A percentile compares a stretch with the other conserved stretches of the same genome.
Evolutionary conservation across 768 basidiomycete genomes (phyloP).

Genomic region (Rhodotorula toruloides): DNA sequence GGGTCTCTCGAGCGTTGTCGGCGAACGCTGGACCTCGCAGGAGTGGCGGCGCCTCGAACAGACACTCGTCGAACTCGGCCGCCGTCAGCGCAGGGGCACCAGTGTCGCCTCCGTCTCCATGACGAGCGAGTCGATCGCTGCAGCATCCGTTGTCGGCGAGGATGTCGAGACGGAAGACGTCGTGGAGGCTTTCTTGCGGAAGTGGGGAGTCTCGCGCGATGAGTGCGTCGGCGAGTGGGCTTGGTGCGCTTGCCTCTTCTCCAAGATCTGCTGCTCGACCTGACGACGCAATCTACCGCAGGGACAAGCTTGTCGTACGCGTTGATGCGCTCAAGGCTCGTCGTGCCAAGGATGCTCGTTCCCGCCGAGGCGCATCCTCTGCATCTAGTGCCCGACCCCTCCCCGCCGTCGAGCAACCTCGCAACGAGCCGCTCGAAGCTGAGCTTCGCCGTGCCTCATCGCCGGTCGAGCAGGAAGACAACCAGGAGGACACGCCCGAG

Average conservation of each 20-base stretch:
- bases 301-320: slow-evolving; percentile 55
- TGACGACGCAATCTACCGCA: slow-evolving; percentile 42
- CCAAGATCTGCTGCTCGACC: neutral
- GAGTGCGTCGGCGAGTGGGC: slow-evolving; percentile 57
- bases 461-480: neutral
- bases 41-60: slow-evolving; percentile 77
- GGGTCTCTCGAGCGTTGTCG: neutral
- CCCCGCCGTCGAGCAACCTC: neutral
- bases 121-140: slow-evolving; percentile 29
- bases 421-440: neutral
- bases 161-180: slow-evolving; percentile 51
- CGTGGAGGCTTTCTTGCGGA: slow-evolving; percentile 55
- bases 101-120: neutral
- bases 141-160: slow-evolving; percentile 43
- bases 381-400: too few relatives aligned
- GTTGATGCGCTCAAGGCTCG: slow-evolving; percentile 58
- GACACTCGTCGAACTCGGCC: slow-evolving; percentile 64
- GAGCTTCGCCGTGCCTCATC: neutral
- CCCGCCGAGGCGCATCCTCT: slow-evolving; percentile 1
- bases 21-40: slow-evolving; percentile 59
- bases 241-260: slow-evolving; percentile 50
- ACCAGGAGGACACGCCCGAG: neutral
- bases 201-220: slow-evolving; percentile 46
- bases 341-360: slow-evolving; percentile 41
- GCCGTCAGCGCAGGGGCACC: neutral